A percentile compares a stretch with the other conserved stretches of the same genome.
Conservation (phyloP, 768 basidiomycete genomes). For the Leccinum longicurvipes region DNA sequence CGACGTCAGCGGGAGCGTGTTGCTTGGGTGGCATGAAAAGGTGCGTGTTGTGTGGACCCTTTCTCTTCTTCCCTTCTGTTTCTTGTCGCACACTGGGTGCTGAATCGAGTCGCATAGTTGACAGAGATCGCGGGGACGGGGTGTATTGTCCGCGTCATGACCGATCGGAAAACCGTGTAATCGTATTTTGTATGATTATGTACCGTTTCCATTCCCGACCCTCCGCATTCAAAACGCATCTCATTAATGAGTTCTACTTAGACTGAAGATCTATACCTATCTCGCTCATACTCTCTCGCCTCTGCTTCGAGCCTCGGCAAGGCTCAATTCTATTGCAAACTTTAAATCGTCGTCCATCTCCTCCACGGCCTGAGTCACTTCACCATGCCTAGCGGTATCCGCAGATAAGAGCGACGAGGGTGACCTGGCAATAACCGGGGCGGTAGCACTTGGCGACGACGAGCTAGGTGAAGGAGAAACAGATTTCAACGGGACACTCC, state of each 20-base stretch:
- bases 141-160: slow-evolving; percentile 88
- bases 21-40: slow-evolving; percentile 93
- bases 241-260: no score
- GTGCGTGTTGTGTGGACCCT: slow-evolving; percentile 35
- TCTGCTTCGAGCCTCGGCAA: slow-evolving; percentile 45
- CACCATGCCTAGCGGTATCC: slow-evolving; percentile 7
- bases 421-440: slow-evolving; percentile 7
- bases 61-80: not conserved
- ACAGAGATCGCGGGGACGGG: slow-evolving; percentile 93
- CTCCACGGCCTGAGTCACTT: slow-evolving; percentile 14
- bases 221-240: not conserved
- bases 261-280: not conserved
- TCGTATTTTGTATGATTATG: not conserved
- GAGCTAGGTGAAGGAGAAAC: slow-evolving; percentile 9
- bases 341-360: slow-evolving; percentile 63
- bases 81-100: slow-evolving; percentile 15
- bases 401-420: slow-evolving; percentile 15
- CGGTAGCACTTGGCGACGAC: slow-evolving; percentile 14
- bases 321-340: slow-evolving; percentile 66
- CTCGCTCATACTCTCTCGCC: slow-evolving; percentile 8
- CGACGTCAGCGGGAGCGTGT: slow-evolving; percentile 62
- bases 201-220: not conserved
- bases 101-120: slow-evolving; percentile 46
- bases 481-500: slow-evolving; percentile 37
- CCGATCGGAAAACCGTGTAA: slow-evolving; percentile 59